Evolutionary conservation across 1,284 basidiomycete genomes (phyloP).

Genomic region (Apiotrichum montevideense): DNA sequence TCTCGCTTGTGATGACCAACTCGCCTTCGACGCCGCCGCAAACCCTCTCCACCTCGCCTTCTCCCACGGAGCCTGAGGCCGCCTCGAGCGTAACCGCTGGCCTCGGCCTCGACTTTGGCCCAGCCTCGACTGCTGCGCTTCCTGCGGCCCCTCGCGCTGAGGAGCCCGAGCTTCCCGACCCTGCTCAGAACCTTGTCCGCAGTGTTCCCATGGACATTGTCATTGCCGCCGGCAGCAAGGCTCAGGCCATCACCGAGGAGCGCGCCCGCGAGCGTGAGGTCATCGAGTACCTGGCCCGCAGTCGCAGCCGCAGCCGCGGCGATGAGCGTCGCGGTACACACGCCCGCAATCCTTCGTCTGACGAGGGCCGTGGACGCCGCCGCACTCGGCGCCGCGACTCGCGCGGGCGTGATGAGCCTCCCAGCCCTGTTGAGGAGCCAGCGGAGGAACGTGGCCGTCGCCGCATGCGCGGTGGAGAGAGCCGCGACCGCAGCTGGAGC

Average conservation of each 20-base stretch:
- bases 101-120: neutral
- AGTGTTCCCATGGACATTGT: constrained; percentile 43
- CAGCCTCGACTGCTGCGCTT: neutral
- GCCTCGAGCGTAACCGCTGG: neutral
- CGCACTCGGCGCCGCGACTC: neutral
- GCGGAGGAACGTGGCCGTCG: constrained; percentile 14
- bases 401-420: neutral
- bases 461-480: constrained; percentile 12
- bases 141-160: neutral
- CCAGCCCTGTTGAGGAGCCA: neutral
- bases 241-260: constrained; percentile 17
- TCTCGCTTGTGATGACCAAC: neutral
- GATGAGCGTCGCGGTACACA: neutral
- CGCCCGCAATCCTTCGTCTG: constrained; percentile 9
- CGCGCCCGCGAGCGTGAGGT: constrained; percentile 23
- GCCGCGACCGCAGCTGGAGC: constrained; percentile 17
- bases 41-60: neutral
- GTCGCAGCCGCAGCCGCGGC: constrained; percentile 4
- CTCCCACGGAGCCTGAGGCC: neutral
- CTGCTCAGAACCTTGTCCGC: constrained; percentile 30
- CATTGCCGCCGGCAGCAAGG: constrained; percentile 19
- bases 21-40: neutral
- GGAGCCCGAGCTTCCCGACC: constrained; percentile 1
- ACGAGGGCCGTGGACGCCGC: constrained; percentile 11
- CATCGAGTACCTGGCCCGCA: constrained; percentile 13